These are phyloP conservation scores for Endothia cerciana DNA, from an alignment of 2,329 filamentous ascomycete species.

Conservation along the genomic window DNA sequence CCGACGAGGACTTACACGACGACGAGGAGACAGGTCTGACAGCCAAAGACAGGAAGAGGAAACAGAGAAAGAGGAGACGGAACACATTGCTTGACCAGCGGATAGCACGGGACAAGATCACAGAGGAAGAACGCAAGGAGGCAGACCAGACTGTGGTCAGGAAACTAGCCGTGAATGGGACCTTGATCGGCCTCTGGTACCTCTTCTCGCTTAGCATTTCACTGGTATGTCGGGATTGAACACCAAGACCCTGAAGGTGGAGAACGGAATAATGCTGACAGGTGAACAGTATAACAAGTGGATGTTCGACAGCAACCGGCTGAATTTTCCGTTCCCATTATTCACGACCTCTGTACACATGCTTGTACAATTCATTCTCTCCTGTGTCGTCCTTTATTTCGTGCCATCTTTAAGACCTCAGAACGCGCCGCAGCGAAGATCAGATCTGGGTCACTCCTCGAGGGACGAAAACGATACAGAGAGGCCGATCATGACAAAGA, in stretches of 20 bases:
- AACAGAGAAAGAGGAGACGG: conserved; percentile 66
- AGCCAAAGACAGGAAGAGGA: conserved; percentile 69
- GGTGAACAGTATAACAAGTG: conserved; percentile 89
- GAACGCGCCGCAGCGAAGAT: conserved; percentile 44
- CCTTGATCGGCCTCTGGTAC: conserved; percentile 86
- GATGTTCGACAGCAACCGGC: conserved; percentile 89
- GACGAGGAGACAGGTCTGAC: conserved; percentile 92
- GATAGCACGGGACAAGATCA: conserved; percentile 63
- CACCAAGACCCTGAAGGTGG: neutral
- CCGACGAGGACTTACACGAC: conserved; percentile 75
- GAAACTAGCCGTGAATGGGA: conserved; percentile 72
- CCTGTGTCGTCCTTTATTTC: conserved; percentile 77
- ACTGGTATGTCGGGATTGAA: conserved; percentile 61
- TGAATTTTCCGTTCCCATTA: conserved; percentile 91
- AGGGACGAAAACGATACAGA: conserved; percentile 51
- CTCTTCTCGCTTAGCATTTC: conserved; percentile 92
- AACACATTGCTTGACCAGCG: conserved; percentile 73
- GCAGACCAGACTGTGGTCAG: conserved; percentile 75
- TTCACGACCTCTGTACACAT: conserved; percentile 97
- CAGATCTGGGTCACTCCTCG: conserved; percentile 52
- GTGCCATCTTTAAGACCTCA: conserved; percentile 80
- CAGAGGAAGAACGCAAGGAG: conserved; percentile 73
- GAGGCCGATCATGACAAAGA: conserved; percentile 74
- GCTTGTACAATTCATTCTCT: conserved; percentile 86
- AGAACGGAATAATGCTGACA: conserved; percentile 6